A percentile compares a stretch with the other conserved stretches of the same genome.
These are phyloP conservation scores for Mentha longifolia DNA, from an alignment of 257 asterid species.

Conservation along the genomic window DNA sequence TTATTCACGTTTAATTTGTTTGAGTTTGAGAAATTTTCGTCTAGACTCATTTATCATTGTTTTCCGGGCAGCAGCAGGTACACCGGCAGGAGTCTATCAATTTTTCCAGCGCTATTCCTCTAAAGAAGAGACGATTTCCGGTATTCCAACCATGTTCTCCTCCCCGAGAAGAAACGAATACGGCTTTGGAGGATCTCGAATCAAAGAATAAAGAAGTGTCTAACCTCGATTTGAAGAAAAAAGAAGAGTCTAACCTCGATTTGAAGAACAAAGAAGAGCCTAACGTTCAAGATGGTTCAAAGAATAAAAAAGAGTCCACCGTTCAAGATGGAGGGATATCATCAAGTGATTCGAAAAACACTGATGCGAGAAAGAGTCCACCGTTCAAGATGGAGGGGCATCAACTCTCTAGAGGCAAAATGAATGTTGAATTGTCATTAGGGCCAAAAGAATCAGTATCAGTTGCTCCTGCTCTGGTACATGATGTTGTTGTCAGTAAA, in stretches of 20 bases:
- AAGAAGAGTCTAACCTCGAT: conserved; percentile 39
- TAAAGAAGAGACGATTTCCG: conserved; percentile 79
- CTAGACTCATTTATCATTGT: conserved; percentile 26
- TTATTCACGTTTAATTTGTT: conserved; percentile 13
- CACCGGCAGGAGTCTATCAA: conserved; percentile 49
- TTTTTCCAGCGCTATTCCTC: conserved; percentile 66
- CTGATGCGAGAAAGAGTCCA: conserved; percentile 32
- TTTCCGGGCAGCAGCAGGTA: conserved; percentile 42
- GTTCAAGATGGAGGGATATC: conserved; percentile 36
- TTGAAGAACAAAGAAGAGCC: conserved; percentile 41
- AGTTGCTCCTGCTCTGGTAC: conserved; percentile 34
- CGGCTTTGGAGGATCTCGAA: conserved; percentile 33
- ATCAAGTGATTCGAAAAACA: conserved; percentile 21
- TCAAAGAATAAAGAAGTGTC: conserved; percentile 41
- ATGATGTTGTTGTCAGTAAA: conserved; percentile 26
- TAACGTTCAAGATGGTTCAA: conserved; percentile 35
- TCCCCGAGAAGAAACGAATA: conserved; percentile 47
- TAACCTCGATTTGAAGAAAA: conserved; percentile 37
- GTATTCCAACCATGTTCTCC: conserved; percentile 55
- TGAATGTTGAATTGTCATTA: conserved; percentile 48
- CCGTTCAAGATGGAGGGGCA: conserved; percentile 35
- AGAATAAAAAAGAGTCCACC: conserved; percentile 38
- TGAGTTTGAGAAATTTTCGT: conserved; percentile 10
- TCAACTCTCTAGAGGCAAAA: conserved; percentile 40
- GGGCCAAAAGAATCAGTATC: conserved; percentile 46